Evolutionary conservation across 148 eudicot species (phyloP), one percentile per base, ranked within the genome.

Genomic region (Rhododendron williamsianum): DNA sequence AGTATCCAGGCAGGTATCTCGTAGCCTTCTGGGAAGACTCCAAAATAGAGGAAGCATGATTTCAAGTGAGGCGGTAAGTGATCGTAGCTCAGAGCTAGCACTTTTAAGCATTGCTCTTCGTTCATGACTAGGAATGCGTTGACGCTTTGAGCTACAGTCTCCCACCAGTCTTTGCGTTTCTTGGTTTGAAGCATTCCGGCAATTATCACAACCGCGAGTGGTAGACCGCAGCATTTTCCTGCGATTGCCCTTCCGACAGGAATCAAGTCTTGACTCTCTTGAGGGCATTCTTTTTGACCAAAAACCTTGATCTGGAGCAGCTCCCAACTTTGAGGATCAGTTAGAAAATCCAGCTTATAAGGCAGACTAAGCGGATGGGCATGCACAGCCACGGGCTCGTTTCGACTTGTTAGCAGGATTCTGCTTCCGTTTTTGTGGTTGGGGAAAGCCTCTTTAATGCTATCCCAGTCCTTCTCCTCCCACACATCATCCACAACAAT

Each of bases 401-500:
- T 58, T 27, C 89, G 87, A 23, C 84, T 86, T 2, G 91, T 90
- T 18, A 90, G 46, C n/a, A 90, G 8, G 25, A 90, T 87, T 82
- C 90, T 88, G 45, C 89, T 90, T 10, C 86, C 78, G 13, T 60
- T 87, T 0, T 76, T 30, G 8, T 43, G 13, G 8, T 87, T n/a
- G 1, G 89, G 84, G 56, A 89, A 89, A 52, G 83, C 86, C 12
- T 21, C 13, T 69, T 85, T 82, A 18, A 89, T 71, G 72, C 58
- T 89, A 78, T 89, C 88, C 90, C 89, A 87, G 30, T 84, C 82
- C 8, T 72, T 43, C 2, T 12, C 11, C 1, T 77, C 63, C 90
- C 90, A 89, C 56, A 89, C 84, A 69, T 89, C 90, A 56, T 89
- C 90, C 12, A 89, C 8, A 30, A 89, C 77, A 74, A 89, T 58